Percentiles rank a stretch among this genome's conserved stretches.
These are phyloP conservation scores for Epichloe bromicola DNA, from an alignment of 2,329 filamentous ascomycete genomes.

Conservation along the genomic window DNA sequence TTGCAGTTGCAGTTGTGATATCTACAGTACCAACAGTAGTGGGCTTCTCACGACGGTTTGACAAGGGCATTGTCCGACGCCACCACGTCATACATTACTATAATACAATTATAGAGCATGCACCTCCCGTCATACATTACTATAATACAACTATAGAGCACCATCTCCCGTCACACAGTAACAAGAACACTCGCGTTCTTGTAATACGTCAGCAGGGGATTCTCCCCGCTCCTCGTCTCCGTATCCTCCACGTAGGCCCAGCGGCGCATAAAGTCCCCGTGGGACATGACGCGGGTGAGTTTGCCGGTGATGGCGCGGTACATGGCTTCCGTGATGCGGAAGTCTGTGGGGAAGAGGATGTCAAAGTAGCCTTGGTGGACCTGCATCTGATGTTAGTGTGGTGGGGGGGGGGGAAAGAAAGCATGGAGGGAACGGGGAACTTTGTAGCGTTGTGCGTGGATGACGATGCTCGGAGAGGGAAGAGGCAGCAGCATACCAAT, in stretches of 20 bases:
- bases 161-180: slow-evolving; percentile 47
- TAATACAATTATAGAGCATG: background rate
- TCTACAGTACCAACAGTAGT: too few species aligned
- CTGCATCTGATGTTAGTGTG: slow-evolving; percentile 26
- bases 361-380: slow-evolving; percentile 98
- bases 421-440: too few species aligned
- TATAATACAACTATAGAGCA: background rate
- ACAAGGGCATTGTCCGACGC: too few species aligned
- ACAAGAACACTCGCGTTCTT: slow-evolving; percentile 89
- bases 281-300: slow-evolving; percentile 69
- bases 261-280: slow-evolving; percentile 79
- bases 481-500: slow-evolving; percentile 41
- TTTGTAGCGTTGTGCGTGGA: background rate
- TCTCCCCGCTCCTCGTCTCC: slow-evolving; percentile 79
- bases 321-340: slow-evolving; percentile 76
- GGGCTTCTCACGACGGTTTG: too few species aligned
- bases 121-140: slow-evolving; percentile 25
- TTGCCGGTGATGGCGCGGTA: slow-evolving; percentile 91
- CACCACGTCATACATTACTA: background rate
- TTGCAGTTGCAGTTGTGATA: too few species aligned
- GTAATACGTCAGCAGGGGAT: slow-evolving; percentile 85
- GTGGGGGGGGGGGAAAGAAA: accelerated
- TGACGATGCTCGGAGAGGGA: background rate
- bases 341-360: slow-evolving; percentile 96
- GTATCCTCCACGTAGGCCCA: slow-evolving; percentile 91